These are phyloP conservation scores for Pouteria glomerata DNA, from an alignment of 148 eudicot genomes.

Conservation along the genomic window DNA sequence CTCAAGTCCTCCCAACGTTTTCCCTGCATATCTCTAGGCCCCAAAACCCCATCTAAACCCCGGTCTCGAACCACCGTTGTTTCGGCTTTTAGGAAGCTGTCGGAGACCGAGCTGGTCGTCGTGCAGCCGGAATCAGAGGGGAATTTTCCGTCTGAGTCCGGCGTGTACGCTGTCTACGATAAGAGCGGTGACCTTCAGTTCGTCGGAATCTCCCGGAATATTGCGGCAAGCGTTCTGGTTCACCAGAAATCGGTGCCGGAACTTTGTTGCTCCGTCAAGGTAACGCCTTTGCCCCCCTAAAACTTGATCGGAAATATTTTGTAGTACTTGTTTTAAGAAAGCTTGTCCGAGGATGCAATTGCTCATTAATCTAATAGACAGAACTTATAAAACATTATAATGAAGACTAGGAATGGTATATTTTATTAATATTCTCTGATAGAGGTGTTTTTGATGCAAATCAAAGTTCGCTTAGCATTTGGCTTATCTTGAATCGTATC, in stretches of 20 bases:
- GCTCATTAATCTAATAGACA: too few species aligned
- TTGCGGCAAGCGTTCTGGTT: conserved; percentile 49
- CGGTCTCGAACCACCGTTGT: conserved; percentile 24
- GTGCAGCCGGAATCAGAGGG: conserved; percentile 30
- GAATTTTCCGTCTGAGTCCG: conserved; percentile 44
- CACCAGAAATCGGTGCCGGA: conserved; percentile 70
- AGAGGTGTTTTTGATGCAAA: too few species aligned
- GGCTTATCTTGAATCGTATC: neutral
- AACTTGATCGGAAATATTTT: neutral
- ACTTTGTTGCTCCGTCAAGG: conserved; percentile 81
- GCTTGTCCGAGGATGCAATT: neutral
- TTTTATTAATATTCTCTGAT: too few species aligned
- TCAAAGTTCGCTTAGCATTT: neutral
- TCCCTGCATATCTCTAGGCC: conserved; percentile 12
- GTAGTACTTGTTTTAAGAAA: neutral
- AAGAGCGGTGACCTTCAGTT: conserved; percentile 58
- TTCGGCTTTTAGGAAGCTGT: conserved; percentile 46
- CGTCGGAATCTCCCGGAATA: conserved; percentile 73
- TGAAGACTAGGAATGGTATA: too few species aligned
- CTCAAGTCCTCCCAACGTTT: conserved; percentile 15
- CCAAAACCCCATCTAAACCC: conserved; percentile 18
- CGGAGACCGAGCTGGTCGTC: conserved; percentile 34
- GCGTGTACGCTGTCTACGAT: conserved; percentile 78
- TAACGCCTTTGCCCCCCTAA: conserved; percentile 5
- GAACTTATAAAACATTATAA: too few species aligned